Evolutionary conservation across 2,329 filamentous ascomycete genomes (phyloP).

Genomic region (Arthrobotrys megalospora): DNA sequence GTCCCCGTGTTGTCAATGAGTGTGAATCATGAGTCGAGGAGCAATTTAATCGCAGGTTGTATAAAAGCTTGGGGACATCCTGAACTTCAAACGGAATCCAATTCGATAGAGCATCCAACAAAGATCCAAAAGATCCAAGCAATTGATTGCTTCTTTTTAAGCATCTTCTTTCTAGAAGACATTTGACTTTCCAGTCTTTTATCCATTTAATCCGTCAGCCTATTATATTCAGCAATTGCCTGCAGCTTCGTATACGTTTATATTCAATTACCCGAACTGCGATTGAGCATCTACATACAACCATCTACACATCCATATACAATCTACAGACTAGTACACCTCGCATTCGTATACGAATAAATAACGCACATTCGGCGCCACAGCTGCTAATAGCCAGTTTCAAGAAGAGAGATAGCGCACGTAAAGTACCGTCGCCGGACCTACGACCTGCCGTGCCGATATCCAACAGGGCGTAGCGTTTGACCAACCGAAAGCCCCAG

Average conservation of each 20-base stretch:
- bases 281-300: not conserved
- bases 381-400: constrained; percentile 44
- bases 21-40: constrained; percentile 43
- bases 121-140: constrained; percentile 22
- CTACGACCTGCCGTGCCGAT: constrained; percentile 27
- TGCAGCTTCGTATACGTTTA: constrained; percentile 36
- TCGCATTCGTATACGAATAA: constrained; percentile 36
- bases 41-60: constrained; percentile 38
- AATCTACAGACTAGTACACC: not conserved
- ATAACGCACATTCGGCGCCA: constrained; percentile 50
- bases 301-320: constrained; percentile 5
- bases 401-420: constrained; percentile 24
- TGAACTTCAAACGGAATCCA: constrained; percentile 5
- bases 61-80: constrained; percentile 48
- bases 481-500: constrained; percentile 36
- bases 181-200: not conserved
- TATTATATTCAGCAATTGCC: constrained; percentile 38
- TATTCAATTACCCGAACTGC: constrained; percentile 40
- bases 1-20: constrained; percentile 15
- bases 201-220: constrained; percentile 41
- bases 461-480: constrained; percentile 34
- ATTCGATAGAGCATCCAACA: constrained; percentile 7
- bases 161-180: constrained; percentile 25
- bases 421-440: constrained; percentile 14
- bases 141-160: constrained; percentile 18